Evolutionary conservation across 441 rosid species (phyloP).

Genomic region (Macaranga tanarius): DNA sequence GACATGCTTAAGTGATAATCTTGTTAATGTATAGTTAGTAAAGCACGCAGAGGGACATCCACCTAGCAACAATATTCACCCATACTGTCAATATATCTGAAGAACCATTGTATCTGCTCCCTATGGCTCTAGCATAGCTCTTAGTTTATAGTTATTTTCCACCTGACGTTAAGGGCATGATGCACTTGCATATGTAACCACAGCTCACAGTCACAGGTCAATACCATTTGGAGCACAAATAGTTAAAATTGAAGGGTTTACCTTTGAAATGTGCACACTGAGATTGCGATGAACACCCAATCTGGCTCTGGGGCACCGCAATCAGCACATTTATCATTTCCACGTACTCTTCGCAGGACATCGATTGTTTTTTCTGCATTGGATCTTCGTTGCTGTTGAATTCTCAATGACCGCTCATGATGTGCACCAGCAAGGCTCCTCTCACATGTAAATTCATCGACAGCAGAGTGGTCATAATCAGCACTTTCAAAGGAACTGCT

Average conservation of each 20-base stretch:
- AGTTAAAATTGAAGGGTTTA: slow-evolving; percentile 26
- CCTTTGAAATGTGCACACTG: slow-evolving; percentile 98
- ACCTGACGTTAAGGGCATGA: slow-evolving; percentile 40
- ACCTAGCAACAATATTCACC: neutral
- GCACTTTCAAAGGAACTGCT: slow-evolving; percentile 99
- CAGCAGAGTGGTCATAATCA: slow-evolving; percentile 79
- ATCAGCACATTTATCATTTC: slow-evolving; percentile 98
- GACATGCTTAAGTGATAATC: too few species aligned
- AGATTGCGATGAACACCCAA: slow-evolving; percentile 99
- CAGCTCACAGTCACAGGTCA: too few species aligned
- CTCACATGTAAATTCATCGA: slow-evolving; percentile 57
- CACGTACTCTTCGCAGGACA: slow-evolving; percentile 69
- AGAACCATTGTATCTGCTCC: neutral
- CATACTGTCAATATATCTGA: neutral
- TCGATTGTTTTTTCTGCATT: slow-evolving; percentile 91
- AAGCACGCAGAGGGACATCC: neutral
- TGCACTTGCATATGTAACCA: neutral
- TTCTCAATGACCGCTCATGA: slow-evolving; percentile 68
- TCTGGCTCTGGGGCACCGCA: slow-evolving; percentile 99
- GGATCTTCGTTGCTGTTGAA: slow-evolving; percentile 67
- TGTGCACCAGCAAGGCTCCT: slow-evolving; percentile 55
- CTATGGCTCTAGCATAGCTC: neutral
- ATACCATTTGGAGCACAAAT: slow-evolving; percentile 2
- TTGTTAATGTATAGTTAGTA: too few species aligned
- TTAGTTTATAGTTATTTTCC: slow-evolving; percentile 1